Conservation (phyloP, 164 flowering plant genomes). For the Kalanchoe fedtschenkoi region DNA sequence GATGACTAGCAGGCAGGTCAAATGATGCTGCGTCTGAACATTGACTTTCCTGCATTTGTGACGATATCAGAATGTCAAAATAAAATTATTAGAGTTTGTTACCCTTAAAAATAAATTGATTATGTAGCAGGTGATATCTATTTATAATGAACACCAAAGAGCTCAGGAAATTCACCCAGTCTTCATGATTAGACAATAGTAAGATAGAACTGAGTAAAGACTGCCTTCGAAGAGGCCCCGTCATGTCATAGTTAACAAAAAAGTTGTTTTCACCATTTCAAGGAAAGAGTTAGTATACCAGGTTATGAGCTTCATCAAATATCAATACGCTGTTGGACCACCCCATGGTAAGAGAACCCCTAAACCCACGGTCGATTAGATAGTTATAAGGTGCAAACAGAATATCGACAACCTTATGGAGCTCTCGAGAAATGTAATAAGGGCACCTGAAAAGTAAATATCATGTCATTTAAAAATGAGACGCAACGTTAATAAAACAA, state of each 20-base stretch:
- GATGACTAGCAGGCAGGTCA: conserved; percentile 65
- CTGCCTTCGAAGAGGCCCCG: too few species aligned
- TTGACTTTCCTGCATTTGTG: conserved; percentile 82
- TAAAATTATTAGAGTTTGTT: conserved; percentile 1
- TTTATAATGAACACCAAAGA: too few species aligned
- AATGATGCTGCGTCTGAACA: conserved; percentile 98
- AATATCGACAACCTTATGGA: conserved; percentile 80
- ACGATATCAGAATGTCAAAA: not conserved
- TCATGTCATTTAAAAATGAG: not conserved
- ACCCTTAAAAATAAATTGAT: not conserved
- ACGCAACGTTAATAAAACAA: not conserved
- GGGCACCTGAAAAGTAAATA: conserved; percentile 60
- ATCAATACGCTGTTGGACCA: conserved; percentile 74
- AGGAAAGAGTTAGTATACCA: conserved; percentile 30
- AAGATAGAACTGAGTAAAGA: too few species aligned
- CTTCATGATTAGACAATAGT: not conserved
- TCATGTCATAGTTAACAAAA: not conserved
- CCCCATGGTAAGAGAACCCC: conserved; percentile 45
- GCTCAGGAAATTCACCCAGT: not conserved
- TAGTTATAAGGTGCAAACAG: conserved; percentile 94
- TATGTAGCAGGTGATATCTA: not conserved
- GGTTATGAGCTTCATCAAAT: conserved; percentile 98
- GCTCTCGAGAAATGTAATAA: conserved; percentile 77
- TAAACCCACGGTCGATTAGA: conserved; percentile 65
- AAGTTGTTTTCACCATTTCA: not conserved